Evolutionary conservation across 2,329 filamentous ascomycete genomes (phyloP).

Genomic region (Aspergillus amoenus): DNA sequence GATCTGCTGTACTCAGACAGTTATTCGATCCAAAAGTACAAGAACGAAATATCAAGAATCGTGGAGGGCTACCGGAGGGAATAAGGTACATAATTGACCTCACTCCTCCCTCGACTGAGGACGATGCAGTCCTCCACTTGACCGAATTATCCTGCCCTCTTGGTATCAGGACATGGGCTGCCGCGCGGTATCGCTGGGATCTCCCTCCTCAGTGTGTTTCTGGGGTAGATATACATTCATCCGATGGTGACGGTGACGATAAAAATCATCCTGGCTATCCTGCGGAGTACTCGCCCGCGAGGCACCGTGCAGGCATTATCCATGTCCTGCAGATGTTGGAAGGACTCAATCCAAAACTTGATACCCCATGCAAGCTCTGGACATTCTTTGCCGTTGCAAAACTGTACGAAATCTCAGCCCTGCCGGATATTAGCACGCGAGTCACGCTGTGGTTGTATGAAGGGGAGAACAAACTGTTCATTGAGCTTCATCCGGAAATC

Average conservation of each 20-base stretch:
- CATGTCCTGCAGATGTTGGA: slow-evolving; percentile 60
- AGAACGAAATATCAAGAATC: slow-evolving; percentile 29
- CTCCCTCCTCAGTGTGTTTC: slow-evolving; percentile 47
- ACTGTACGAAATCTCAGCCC: slow-evolving; percentile 50
- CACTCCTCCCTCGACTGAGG: slow-evolving; percentile 61
- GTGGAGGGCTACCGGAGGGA: slow-evolving; percentile 35
- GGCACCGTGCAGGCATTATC: slow-evolving; percentile 64
- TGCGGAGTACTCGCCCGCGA: slow-evolving; percentile 62
- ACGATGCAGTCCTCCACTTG: slow-evolving; percentile 61
- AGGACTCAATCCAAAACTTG: slow-evolving; percentile 54
- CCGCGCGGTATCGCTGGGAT: slow-evolving; percentile 35
- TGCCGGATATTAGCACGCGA: slow-evolving; percentile 41
- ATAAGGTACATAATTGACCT: slow-evolving; percentile 63
- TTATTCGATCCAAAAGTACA: slow-evolving; percentile 31
- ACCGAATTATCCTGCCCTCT: slow-evolving; percentile 59
- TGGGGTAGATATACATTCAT: slow-evolving; percentile 48
- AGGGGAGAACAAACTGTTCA: slow-evolving; percentile 56
- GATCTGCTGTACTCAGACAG: slow-evolving; percentile 30
- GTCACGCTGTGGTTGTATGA: slow-evolving; percentile 61
- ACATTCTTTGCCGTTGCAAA: slow-evolving; percentile 64
- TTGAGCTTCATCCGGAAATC: slow-evolving; percentile 64
- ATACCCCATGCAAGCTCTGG: slow-evolving; percentile 67
- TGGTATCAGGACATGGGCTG: slow-evolving; percentile 58
- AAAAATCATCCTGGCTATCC: slow-evolving; percentile 18
- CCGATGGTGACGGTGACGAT: slow-evolving; percentile 8